phyloP scores from a whole-genome alignment of 2,329 filamentous ascomycete genomes.

The Colletotrichum zoysiae region DNA sequence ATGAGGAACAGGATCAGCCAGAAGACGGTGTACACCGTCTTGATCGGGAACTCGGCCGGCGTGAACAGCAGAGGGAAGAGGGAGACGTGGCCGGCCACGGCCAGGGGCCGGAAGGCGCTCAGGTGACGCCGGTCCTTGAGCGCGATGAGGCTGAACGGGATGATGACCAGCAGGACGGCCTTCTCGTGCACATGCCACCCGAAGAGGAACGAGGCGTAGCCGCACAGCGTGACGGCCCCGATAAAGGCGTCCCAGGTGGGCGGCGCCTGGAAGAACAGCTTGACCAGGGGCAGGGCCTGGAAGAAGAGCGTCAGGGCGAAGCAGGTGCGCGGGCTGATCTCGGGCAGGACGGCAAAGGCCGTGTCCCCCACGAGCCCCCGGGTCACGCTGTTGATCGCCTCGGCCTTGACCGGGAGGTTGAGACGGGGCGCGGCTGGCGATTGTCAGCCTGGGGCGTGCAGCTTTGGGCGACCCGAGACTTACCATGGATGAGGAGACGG shows the following conservation, averaged over 20 bases:
- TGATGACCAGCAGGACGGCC: slow-evolving; percentile 91
- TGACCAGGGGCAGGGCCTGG: slow-evolving; percentile 82
- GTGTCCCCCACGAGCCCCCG: slow-evolving; percentile 94
- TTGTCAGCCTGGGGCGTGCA: slow-evolving; percentile 49
- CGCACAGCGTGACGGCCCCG: slow-evolving; percentile 89
- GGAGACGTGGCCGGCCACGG: slow-evolving; percentile 93
- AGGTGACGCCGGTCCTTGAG: slow-evolving; percentile 91
- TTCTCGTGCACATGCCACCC: slow-evolving; percentile 99
- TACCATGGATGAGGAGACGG: slow-evolving; percentile 83
- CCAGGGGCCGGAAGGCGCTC: slow-evolving; percentile 90
- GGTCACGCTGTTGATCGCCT: slow-evolving; percentile 89
- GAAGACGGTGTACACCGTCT: slow-evolving; percentile 90
- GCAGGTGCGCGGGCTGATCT: slow-evolving; percentile 83
- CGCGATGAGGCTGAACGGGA: slow-evolving; percentile 93
- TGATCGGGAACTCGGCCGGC: slow-evolving; percentile 91
- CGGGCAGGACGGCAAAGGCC: slow-evolving; percentile 91
- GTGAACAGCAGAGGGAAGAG: slow-evolving; percentile 96
- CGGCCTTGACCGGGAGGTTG: slow-evolving; percentile 77
- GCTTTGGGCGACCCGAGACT: slow-evolving; percentile 48
- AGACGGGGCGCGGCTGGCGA: slow-evolving; percentile 81
- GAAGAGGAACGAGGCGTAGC: slow-evolving; percentile 96
- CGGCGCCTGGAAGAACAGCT: slow-evolving; percentile 74
- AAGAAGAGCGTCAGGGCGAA: slow-evolving; percentile 87
- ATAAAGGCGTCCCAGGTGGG: slow-evolving; percentile 93
- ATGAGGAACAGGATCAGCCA: slow-evolving; percentile 91